Evolutionary conservation across 2,329 filamentous ascomycete genomes (phyloP), one percentile per base, ranked within the genome.

Genomic region (Alternaria sp.): DNA sequence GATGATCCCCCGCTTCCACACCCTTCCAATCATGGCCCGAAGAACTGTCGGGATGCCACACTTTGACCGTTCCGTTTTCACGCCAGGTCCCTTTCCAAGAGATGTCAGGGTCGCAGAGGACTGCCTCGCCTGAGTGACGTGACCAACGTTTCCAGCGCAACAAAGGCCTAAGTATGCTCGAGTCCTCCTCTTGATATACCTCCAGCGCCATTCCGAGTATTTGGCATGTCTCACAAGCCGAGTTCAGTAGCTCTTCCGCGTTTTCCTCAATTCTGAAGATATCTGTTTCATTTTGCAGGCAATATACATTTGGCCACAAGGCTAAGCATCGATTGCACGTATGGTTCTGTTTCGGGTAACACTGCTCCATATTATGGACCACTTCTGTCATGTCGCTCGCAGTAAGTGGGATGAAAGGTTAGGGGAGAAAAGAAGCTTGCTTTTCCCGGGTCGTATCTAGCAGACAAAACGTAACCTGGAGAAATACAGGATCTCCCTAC

Each of bases 161-260:
- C 5, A 17, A 0, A 0, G 36, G 36, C 0, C 9, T 17, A 0
- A 0, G 10, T 9, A 6, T 6, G 6, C 9, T 3, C 0, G 36
- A 0, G 0, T 17, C 1, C 36, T 0, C 0, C 36, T 40, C 3
- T 11, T 40, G 2, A 6, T 40, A 3, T 40, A 0, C 1, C 2
- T 3, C 0, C 36, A 40, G 9, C n/a, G 36, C 36, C 1, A 1
- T 11, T 3, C 36, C 36, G 1, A 40, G 36, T 40, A 40, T 2
- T 0, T 40, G 15, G n/a, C 36, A 40, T 17, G 11, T 4, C 3
- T 40, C n/a, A 40, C 36, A 40, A 40, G n/a, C 15, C 1, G n/a
- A 40, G 2, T 0, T 11, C n/a, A 17, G 11, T 17, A 40, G 3
- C 2, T 3, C 3, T 3, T 40, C 9, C 36, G n/a, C 36, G 9